Percentiles rank a stretch among this genome's conserved stretches.
phyloP scores from a whole-genome alignment of 179 eudicot genomes.

The Drosera spatulata region DNA sequence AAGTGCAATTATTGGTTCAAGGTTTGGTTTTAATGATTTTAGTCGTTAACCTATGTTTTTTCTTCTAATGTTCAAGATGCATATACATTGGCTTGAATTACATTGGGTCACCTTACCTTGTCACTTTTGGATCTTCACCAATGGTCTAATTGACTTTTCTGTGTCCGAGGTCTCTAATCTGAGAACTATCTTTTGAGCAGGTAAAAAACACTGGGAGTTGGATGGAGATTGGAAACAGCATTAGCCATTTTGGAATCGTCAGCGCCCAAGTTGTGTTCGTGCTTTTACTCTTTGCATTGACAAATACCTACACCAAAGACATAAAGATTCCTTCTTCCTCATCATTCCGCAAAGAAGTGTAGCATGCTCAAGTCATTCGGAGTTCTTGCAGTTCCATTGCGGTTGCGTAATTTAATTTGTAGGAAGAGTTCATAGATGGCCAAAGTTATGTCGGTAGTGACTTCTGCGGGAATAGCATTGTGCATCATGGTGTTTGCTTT shows the following conservation, averaged over 20 bases:
- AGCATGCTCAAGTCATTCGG: background rate
- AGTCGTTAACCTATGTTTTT: too few species aligned
- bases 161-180: too few species aligned
- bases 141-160: too few species aligned
- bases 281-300: conserved; percentile 69
- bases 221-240: conserved; percentile 99
- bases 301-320: conserved; percentile 76
- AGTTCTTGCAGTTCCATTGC: background rate
- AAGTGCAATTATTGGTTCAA: too few species aligned
- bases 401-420: background rate
- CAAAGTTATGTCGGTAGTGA: too few species aligned
- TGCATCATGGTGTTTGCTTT: too few species aligned
- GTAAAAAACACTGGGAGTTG: conserved; percentile 92
- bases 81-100: too few species aligned
- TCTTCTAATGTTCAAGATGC: too few species aligned
- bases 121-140: too few species aligned
- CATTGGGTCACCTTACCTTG: too few species aligned
- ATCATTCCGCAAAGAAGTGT: conserved; percentile 37
- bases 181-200: conserved; percentile 18
- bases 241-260: conserved; percentile 94
- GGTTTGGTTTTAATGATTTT: too few species aligned
- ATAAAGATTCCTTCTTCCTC: conserved; percentile 47
- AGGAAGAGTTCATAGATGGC: background rate
- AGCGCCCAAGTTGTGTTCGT: conserved; percentile 78
- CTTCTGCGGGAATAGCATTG: too few species aligned